A percentile compares a stretch with the other conserved stretches of the same genome.
Conservation (phyloP, 1,139 yeast species). For the Sugiyamaella castrensis region DNA sequence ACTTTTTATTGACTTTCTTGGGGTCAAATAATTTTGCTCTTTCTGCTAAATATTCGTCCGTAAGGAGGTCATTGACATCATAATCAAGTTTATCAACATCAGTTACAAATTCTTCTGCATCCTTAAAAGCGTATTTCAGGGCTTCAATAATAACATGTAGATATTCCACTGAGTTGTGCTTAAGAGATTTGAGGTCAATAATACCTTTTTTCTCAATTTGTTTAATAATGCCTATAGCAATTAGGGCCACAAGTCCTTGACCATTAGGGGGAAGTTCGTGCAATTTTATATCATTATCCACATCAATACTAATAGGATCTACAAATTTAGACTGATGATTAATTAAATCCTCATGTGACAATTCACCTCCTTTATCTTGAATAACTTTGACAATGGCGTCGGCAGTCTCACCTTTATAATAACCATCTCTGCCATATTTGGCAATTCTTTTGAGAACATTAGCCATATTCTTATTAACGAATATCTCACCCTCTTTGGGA, state of each 20-base stretch:
- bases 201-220: slow-evolving; percentile 46
- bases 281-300: slow-evolving; percentile 39
- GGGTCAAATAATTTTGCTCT: slow-evolving; percentile 50
- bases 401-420: slow-evolving; percentile 67
- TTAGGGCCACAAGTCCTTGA: slow-evolving; percentile 69
- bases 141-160: slow-evolving; percentile 66
- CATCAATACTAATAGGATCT: slow-evolving; percentile 53
- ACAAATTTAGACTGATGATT: slow-evolving; percentile 58
- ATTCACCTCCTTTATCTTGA: slow-evolving; percentile 51
- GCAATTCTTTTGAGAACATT: slow-evolving; percentile 53
- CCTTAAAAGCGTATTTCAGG: slow-evolving; percentile 71
- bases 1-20: slow-evolving; percentile 42
- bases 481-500: slow-evolving; percentile 62
- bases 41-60: slow-evolving; percentile 45
- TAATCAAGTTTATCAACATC: slow-evolving; percentile 45
- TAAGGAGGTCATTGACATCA: slow-evolving; percentile 40
- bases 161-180: slow-evolving; percentile 71
- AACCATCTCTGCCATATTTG: slow-evolving; percentile 58
- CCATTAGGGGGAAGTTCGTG: slow-evolving; percentile 88
- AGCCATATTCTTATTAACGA: slow-evolving; percentile 55
- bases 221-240: slow-evolving; percentile 64
- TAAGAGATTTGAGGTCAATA: slow-evolving; percentile 46
- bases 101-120: slow-evolving; percentile 70
- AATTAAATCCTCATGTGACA: slow-evolving; percentile 54
- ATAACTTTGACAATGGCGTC: slow-evolving; percentile 59